Percentiles rank a stretch among this genome's conserved stretches.
phyloP scores from a whole-genome alignment of 495 filamentous ascomycete species.

The Darksidea phi region DNA sequence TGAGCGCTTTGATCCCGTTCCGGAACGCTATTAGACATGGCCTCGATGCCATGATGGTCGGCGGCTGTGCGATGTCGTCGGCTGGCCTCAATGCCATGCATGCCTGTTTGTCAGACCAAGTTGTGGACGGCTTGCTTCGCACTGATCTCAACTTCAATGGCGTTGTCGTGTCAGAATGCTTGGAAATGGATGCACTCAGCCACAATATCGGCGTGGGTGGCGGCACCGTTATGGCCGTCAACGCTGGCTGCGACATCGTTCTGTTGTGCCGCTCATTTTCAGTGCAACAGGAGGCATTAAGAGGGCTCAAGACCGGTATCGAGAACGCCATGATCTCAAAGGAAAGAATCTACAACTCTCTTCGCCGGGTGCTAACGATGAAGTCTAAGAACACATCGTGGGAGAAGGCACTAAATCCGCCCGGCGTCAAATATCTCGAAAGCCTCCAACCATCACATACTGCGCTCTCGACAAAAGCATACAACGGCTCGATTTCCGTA shows the following conservation, averaged over 20 bases:
- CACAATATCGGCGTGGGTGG: conserved; percentile 91
- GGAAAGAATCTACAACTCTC: conserved; percentile 69
- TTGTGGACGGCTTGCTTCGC: conserved; percentile 79
- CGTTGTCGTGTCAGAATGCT: conserved; percentile 87
- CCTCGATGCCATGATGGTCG: conserved; percentile 89
- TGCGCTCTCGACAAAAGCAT: conserved; percentile 74
- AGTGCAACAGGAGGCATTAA: conserved; percentile 83
- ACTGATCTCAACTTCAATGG: conserved; percentile 82
- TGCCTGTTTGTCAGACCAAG: conserved; percentile 85
- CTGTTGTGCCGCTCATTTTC: conserved; percentile 81
- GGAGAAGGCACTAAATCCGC: conserved; percentile 78
- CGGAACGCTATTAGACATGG: conserved; percentile 80
- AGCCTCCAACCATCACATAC: conserved; percentile 76
- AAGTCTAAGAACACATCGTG: conserved; percentile 78
- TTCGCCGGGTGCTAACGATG: conserved; percentile 69
- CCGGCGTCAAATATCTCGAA: conserved; percentile 68
- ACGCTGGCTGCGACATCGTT: conserved; percentile 85
- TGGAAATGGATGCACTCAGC: conserved; percentile 91
- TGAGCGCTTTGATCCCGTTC: conserved; percentile 82
- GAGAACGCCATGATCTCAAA: conserved; percentile 81
- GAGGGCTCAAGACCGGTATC: conserved; percentile 76
- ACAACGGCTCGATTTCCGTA: conserved; percentile 82
- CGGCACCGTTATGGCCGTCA: conserved; percentile 90
- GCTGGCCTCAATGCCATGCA: conserved; percentile 88
- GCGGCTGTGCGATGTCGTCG: conserved; percentile 82